Evolutionary conservation across 2,329 filamentous ascomycete species (phyloP).

Genomic region (Hypoxylon sp.): DNA sequence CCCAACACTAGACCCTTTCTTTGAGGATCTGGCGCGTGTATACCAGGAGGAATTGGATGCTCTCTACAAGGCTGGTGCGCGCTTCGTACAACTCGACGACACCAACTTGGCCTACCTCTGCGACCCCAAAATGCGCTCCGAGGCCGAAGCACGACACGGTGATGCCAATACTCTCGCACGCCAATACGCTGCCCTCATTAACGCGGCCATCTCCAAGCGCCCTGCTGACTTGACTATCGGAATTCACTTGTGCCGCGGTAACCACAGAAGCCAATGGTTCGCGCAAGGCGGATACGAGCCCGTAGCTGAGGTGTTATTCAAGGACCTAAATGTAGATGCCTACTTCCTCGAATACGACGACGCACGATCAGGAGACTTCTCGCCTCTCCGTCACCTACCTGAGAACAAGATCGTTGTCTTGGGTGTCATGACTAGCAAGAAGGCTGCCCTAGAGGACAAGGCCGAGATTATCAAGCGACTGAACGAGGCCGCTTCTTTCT

Average conservation of each 20-base stretch:
- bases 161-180: slow-evolving; percentile 58
- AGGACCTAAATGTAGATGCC: slow-evolving; percentile 63
- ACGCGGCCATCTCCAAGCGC: slow-evolving; percentile 60
- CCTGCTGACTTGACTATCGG: slow-evolving; percentile 63
- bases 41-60: slow-evolving; percentile 64
- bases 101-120: slow-evolving; percentile 68
- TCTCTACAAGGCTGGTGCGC: slow-evolving; percentile 60
- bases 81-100: slow-evolving; percentile 67
- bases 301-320: slow-evolving; percentile 65
- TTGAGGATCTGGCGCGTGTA: slow-evolving; percentile 62
- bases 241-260: slow-evolving; percentile 65
- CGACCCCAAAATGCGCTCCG: slow-evolving; percentile 62
- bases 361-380: slow-evolving; percentile 63
- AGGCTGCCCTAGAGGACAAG: slow-evolving; percentile 62
- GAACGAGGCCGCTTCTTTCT: slow-evolving; percentile 56
- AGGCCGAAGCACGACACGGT: slow-evolving; percentile 60
- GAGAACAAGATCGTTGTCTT: slow-evolving; percentile 64
- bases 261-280: slow-evolving; percentile 66
- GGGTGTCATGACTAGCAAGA: slow-evolving; percentile 65
- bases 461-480: slow-evolving; percentile 51
- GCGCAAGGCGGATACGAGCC: slow-evolving; percentile 66
- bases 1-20: slow-evolving; percentile 63
- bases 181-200: slow-evolving; percentile 64
- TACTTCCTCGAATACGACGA: slow-evolving; percentile 70
- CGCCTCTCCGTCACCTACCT: slow-evolving; percentile 61